Evolutionary conservation across 371 early-diverging fungal species (phyloP).

Genomic region (Lichtheimia corymbifera): DNA sequence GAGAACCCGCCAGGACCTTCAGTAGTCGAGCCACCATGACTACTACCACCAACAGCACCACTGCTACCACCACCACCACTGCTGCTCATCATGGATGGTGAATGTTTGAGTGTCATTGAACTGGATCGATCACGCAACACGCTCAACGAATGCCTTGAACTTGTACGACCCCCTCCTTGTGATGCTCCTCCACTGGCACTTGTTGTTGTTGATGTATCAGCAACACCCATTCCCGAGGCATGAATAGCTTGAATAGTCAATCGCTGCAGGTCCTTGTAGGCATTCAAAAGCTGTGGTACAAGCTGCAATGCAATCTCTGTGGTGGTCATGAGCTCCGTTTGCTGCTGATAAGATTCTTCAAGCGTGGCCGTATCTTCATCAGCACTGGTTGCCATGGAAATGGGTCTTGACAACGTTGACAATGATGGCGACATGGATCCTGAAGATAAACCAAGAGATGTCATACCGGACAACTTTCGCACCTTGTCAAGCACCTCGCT

Average conservation of each 20-base stretch:
- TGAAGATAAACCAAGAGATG: constrained; percentile 30
- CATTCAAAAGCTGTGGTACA: constrained; percentile 41
- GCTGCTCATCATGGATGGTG: constrained; percentile 1
- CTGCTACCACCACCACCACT: background rate
- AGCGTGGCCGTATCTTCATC: constrained; percentile 20
- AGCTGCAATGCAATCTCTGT: constrained; percentile 34
- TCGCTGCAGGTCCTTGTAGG: constrained; percentile 48
- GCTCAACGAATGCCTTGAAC: constrained; percentile 23
- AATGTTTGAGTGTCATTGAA: constrained; percentile 17
- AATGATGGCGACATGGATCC: constrained; percentile 34
- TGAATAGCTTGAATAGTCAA: constrained; percentile 42
- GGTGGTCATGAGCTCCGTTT: constrained; percentile 24
- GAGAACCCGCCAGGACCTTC: constrained; percentile 14
- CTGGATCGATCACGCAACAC: constrained; percentile 26
- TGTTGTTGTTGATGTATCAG: background rate
- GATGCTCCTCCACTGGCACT: constrained; percentile 2
- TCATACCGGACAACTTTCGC: constrained; percentile 41
- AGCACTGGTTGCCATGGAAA: constrained; percentile 38
- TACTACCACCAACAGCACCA: background rate
- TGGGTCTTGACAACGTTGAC: constrained; percentile 37
- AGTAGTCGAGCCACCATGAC: background rate
- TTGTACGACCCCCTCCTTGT: background rate
- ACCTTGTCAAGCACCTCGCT: constrained; percentile 58
- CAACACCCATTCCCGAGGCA: constrained; percentile 15
- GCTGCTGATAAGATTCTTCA: constrained; percentile 15